Base-by-base conservation (phyloP, 2,329 filamentous ascomycete species). In the Immersiporthe knoxdaviesiana region DNA sequence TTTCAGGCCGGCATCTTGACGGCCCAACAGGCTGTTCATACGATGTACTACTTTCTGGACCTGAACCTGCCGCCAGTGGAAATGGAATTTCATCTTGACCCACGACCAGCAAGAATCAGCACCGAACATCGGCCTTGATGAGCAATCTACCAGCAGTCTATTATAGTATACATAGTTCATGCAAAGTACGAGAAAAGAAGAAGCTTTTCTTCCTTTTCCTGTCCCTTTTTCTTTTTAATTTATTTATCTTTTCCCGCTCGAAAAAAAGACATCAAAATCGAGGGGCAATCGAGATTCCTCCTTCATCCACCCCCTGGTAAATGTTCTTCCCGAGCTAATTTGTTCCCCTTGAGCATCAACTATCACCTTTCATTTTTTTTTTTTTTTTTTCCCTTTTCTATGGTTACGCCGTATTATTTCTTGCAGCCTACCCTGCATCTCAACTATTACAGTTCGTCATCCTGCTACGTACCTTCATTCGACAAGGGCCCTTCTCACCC, bases 71-170 rank as follows among this genome's bases (percentile, higher is more conserved):
- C 30, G n/a, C n/a, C 32, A 60, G 30, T 30, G 7, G 35, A 39
- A 1, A 14, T 60, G 27, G 30, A 59, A 7, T 16, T n/a, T 61
- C 50, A 30, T 56, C 11, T 61, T 61, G 65, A 61, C 65, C 50
- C 54, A 37, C 37, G 59, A 27, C n/a, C n/a, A 37, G 35, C 37
- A 59, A 50, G 16, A 37, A n/a, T 50, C 27, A 47, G 39, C 64
- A 58, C 65, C 65, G 65, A 66, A 66, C n/a, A 61, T 66, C 65
- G 56, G 65, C 54, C 41, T 16, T 50, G 54, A 24, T 37, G 24
- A 30, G 63, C 24, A 39, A n/a, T 14, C n/a, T 35, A 37, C 21
- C 32, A 8, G 41, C 18, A 32, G 4, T 32, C 30, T 35, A 3
- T 16, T 27, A n/a, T 24, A 8, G n/a, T 35, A 41, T 37, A 60